Conservation (phyloP, 208 protist species). For the Zelonia costaricensis region DNA sequence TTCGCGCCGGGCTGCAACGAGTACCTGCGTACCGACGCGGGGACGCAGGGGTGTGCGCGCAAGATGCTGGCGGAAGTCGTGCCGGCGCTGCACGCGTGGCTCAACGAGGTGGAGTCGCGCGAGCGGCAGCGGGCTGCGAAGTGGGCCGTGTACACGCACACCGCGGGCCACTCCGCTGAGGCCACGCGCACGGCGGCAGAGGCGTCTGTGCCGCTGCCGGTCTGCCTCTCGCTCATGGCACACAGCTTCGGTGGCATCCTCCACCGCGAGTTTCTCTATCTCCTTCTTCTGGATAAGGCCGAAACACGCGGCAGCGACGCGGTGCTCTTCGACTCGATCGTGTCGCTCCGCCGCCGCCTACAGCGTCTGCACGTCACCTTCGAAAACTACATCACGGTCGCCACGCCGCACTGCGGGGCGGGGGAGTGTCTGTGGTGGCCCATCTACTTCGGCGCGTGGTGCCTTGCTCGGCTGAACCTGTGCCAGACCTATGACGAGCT, state of each 20-base stretch:
- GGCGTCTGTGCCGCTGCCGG: conserved; percentile 15
- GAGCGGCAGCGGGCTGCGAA: conserved; percentile 17
- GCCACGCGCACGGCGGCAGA: conserved; percentile 8
- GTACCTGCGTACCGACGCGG: conserved; percentile 34
- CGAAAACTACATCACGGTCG: conserved; percentile 67
- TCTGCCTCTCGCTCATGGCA: conserved; percentile 62
- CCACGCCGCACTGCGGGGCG: conserved; percentile 68
- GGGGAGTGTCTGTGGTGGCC: conserved; percentile 51
- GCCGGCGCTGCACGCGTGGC: conserved; percentile 47
- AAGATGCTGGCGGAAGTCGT: conserved; percentile 50
- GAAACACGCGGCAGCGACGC: conserved; percentile 19
- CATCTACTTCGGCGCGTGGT: conserved; percentile 50
- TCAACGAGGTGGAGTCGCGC: conserved; percentile 27
- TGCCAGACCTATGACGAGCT: conserved; percentile 56
- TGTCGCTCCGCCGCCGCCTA: conserved; percentile 32
- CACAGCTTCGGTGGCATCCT: conserved; percentile 78
- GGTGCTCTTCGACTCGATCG: conserved; percentile 22
- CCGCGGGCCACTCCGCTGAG: conserved; percentile 2
- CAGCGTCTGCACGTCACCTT: conserved; percentile 32
- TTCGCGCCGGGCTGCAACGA: conserved; percentile 58
- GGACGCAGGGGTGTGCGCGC: conserved; percentile 43
- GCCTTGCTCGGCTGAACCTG: conserved; percentile 30
- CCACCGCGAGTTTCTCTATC: conserved; percentile 63
- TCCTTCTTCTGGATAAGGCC: conserved; percentile 36
- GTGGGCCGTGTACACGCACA: conserved; percentile 13